Percentiles rank a stretch among this genome's conserved stretches.
phyloP scores from a whole-genome alignment of 768 basidiomycete genomes.

The Collybiopsis luxurians region DNA sequence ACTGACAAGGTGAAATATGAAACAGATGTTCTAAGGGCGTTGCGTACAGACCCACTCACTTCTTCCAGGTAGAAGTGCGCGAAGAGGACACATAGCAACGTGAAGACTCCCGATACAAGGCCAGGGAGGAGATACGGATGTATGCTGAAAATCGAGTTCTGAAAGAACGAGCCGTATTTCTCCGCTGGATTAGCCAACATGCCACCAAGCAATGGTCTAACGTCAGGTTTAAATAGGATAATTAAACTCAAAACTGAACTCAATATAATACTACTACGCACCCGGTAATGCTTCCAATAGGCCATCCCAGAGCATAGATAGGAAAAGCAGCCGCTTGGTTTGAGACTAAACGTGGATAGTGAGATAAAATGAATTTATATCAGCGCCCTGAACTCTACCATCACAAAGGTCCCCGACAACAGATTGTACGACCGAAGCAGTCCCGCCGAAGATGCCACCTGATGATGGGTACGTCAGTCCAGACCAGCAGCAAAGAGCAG shows the following conservation, averaged over 20 bases:
- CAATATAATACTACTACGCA: slow-evolving; percentile 25
- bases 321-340: slow-evolving; percentile 62
- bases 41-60: slow-evolving; percentile 29
- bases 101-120: slow-evolving; percentile 40
- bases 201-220: slow-evolving; percentile 62
- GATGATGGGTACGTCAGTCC: neutral
- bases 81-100: slow-evolving; percentile 37
- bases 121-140: slow-evolving; percentile 68
- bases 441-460: slow-evolving; percentile 67
- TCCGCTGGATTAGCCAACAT: slow-evolving; percentile 54
- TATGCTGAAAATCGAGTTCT: slow-evolving; percentile 36
- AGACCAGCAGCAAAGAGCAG: neutral
- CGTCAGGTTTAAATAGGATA: neutral
- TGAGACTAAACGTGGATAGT: slow-evolving; percentile 23
- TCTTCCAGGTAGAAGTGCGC: slow-evolving; percentile 54
- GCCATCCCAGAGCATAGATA: slow-evolving; percentile 58
- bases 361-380: too few relatives aligned
- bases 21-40: slow-evolving; percentile 52
- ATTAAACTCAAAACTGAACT: too few relatives aligned
- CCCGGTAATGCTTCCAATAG: slow-evolving; percentile 59
- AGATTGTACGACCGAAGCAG: slow-evolving; percentile 60
- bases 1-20: neutral
- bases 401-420: slow-evolving; percentile 67
- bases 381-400: too few relatives aligned
- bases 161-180: slow-evolving; percentile 39